These are phyloP conservation scores for Xylariaceae sp. DNA, from an alignment of 2,329 filamentous ascomycete genomes.

Conservation along the genomic window DNA sequence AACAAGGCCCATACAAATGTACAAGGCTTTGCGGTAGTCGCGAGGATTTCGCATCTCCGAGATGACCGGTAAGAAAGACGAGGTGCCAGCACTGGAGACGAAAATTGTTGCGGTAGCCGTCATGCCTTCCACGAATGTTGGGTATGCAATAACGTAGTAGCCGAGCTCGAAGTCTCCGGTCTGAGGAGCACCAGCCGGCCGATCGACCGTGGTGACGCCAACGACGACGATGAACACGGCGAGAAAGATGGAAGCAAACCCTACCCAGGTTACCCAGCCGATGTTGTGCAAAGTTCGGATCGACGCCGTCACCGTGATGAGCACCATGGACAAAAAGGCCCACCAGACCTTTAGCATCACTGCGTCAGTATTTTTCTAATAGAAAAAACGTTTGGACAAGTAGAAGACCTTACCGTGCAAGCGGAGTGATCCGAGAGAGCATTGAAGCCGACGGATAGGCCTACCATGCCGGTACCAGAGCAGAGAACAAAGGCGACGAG, in stretches of 20 bases:
- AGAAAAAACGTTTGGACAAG: too few relatives aligned
- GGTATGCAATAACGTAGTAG: slow-evolving; percentile 51
- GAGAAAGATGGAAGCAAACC: slow-evolving; percentile 43
- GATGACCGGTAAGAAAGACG: slow-evolving; percentile 60
- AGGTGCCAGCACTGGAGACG: slow-evolving; percentile 54
- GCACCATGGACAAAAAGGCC: slow-evolving; percentile 45
- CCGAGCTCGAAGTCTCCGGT: slow-evolving; percentile 56
- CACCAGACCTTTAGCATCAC: slow-evolving; percentile 38
- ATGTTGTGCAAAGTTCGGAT: slow-evolving; percentile 54
- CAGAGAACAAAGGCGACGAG: slow-evolving; percentile 55
- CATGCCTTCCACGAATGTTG: slow-evolving; percentile 55
- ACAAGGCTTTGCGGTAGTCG: slow-evolving; percentile 58
- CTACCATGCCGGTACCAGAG: slow-evolving; percentile 53
- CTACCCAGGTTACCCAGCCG: slow-evolving; percentile 34
- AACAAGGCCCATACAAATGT: slow-evolving; percentile 54
- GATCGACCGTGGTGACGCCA: slow-evolving; percentile 51
- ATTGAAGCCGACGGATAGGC: slow-evolving; percentile 55
- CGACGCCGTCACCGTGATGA: slow-evolving; percentile 41
- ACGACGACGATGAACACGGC: slow-evolving; percentile 56
- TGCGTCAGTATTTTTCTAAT: neutral
- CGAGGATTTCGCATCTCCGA: slow-evolving; percentile 58
- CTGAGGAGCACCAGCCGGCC: slow-evolving; percentile 57
- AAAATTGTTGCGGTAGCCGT: slow-evolving; percentile 56
- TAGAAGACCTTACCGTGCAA: slow-evolving; percentile 37
- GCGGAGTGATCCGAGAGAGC: slow-evolving; percentile 52